A percentile compares a stretch with the other conserved stretches of the same genome.
Evolutionary conservation across 2,329 filamentous ascomycete species (phyloP).

Genomic region (Paecilomyces dactylethromorphus): DNA sequence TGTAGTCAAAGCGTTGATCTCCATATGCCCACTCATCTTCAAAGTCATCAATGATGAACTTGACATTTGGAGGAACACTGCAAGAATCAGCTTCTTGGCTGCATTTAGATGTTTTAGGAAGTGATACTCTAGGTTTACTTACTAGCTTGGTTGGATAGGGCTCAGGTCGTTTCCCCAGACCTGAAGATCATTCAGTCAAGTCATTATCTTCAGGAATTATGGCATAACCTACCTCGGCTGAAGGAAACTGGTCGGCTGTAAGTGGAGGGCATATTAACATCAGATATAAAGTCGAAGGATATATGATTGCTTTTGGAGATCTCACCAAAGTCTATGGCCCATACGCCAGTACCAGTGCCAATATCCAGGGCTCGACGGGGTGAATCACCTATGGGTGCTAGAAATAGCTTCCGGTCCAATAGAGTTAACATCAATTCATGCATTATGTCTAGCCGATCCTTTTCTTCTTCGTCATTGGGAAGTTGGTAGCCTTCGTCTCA

Average conservation of each 20-base stretch:
- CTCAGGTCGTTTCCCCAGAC: conserved; percentile 8
- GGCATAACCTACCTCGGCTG: neutral
- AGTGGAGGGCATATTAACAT: neutral
- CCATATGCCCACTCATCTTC: conserved; percentile 53
- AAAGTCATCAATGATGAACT: conserved; percentile 53
- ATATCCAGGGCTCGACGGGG: conserved; percentile 1
- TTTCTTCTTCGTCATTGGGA: conserved; percentile 6
- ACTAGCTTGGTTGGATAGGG: conserved; percentile 4
- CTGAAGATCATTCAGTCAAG: neutral
- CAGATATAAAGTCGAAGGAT: neutral
- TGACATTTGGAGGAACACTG: conserved; percentile 48
- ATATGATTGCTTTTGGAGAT: no score
- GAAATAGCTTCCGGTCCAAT: conserved; percentile 1
- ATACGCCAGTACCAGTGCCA: conserved; percentile 3
- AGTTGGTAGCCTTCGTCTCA: neutral
- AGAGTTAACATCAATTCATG: conserved; percentile 1
- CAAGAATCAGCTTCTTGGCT: neutral
- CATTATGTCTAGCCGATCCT: conserved; percentile 3
- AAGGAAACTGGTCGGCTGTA: neutral
- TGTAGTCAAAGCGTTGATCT: conserved; percentile 48
- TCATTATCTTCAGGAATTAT: neutral
- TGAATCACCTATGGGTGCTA: neutral
- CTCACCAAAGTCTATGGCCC: conserved; percentile 4
- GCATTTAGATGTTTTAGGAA: neutral
- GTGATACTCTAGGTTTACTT: neutral